Evolutionary conservation across 1,284 basidiomycete species (phyloP).

Genomic region (Malassezia cuniculi): DNA sequence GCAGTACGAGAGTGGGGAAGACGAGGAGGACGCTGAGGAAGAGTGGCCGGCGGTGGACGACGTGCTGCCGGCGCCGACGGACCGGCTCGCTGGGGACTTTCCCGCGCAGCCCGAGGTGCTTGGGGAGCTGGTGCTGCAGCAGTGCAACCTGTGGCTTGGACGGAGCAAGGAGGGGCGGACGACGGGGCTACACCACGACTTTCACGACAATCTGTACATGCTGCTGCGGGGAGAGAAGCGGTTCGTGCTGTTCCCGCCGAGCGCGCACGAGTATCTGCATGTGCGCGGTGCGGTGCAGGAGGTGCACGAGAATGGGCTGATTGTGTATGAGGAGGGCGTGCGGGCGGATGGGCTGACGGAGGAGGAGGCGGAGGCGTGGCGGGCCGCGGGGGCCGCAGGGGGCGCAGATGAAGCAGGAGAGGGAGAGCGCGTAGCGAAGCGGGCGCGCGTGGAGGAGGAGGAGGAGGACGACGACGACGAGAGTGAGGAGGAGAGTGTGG

Average conservation of each 20-base stretch:
- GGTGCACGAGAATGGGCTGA: conserved; percentile 36
- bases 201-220: conserved; percentile 44
- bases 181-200: conserved; percentile 41
- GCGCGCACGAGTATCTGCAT: conserved; percentile 27
- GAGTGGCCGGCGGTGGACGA: conserved; percentile 28
- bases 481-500: conserved; percentile 7
- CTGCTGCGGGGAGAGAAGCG: conserved; percentile 40
- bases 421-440: conserved; percentile 4
- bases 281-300: conserved; percentile 22
- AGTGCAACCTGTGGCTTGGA: conserved; percentile 44
- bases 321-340: conserved; percentile 23
- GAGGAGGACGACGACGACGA: conserved; percentile 16
- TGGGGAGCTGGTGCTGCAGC: conserved; percentile 38
- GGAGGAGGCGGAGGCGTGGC: conserved; percentile 37
- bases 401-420: conserved; percentile 16
- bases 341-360: conserved; percentile 35
- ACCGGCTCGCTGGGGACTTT: conserved; percentile 31
- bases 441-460: conserved; percentile 17
- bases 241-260: conserved; percentile 41
- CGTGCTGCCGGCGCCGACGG: conserved; percentile 32
- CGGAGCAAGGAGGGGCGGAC: conserved; percentile 26
- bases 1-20: conserved; percentile 30
- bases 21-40: conserved; percentile 8
- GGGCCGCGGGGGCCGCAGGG: conserved; percentile 8
- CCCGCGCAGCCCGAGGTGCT: conserved; percentile 32